Conservation (phyloP, 768 basidiomycete species). For the Macrolepiota albuminosa region DNA sequence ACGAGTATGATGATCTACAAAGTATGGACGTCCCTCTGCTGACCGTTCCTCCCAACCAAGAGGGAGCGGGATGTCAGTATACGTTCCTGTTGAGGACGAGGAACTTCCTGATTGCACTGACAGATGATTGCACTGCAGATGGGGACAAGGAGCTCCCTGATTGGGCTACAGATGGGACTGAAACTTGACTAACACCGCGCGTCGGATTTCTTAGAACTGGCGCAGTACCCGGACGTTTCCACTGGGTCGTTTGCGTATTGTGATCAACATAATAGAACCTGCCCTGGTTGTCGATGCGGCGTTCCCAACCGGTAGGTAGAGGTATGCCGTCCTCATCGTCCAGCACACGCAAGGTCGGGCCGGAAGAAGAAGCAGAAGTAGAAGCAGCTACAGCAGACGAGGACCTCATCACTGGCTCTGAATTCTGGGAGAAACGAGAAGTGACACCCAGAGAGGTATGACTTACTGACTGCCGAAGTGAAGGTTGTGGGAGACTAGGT, state of each 20-base stretch:
- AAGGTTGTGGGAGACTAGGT: constrained; percentile 10
- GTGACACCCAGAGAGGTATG: constrained; percentile 19
- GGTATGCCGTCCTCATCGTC: constrained; percentile 59
- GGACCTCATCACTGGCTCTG: constrained; percentile 10
- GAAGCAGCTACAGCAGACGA: constrained; percentile 9
- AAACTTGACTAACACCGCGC: constrained; percentile 13
- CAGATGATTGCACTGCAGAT: constrained; percentile 9
- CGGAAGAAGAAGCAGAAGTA: constrained; percentile 6
- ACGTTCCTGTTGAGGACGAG: constrained; percentile 29
- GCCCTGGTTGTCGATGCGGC: constrained; percentile 66
- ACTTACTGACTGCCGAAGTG: constrained; percentile 23
- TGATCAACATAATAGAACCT: constrained; percentile 88
- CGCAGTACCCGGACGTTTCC: constrained; percentile 50
- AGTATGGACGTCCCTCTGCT: constrained; percentile 74
- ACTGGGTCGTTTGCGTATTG: constrained; percentile 73
- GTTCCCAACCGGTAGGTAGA: constrained; percentile 80
- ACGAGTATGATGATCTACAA: constrained; percentile 71
- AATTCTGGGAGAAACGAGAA: constrained; percentile 18
- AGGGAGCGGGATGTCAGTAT: constrained; percentile 69
- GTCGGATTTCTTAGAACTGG: constrained; percentile 23
- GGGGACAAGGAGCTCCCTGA: too few species aligned
- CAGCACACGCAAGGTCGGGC: constrained; percentile 25
- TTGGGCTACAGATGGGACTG: too few species aligned
- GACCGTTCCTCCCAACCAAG: constrained; percentile 93
- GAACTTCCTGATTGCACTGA: constrained; percentile 11